phyloP scores from a whole-genome alignment of 192 early-diverging fungal species.

The Entomortierella lignicola region DNA sequence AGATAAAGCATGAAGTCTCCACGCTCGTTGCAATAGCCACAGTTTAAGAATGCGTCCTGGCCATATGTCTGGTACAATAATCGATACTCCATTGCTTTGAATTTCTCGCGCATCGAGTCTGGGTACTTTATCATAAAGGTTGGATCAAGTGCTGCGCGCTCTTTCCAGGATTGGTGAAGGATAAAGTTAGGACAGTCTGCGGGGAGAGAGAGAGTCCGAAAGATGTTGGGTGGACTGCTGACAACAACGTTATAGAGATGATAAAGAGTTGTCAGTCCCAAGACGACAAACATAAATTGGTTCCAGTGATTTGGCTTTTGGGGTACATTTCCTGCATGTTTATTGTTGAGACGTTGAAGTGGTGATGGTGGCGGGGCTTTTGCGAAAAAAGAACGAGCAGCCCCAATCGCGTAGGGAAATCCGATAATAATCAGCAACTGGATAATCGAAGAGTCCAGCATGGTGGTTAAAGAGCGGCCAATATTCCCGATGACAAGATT shows the following conservation, averaged over 20 bases:
- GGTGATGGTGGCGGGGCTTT: constrained; percentile 44
- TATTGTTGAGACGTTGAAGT: constrained; percentile 32
- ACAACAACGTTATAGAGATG: constrained; percentile 25
- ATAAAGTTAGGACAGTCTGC: constrained; percentile 50
- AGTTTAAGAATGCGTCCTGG: constrained; percentile 40
- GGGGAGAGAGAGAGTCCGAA: constrained; percentile 27
- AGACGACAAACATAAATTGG: constrained; percentile 7
- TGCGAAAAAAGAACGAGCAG: constrained; percentile 30
- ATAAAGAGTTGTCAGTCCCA: constrained; percentile 4
- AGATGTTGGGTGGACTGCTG: constrained; percentile 40
- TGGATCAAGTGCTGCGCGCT: constrained; percentile 12
- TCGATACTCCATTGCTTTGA: constrained; percentile 46
- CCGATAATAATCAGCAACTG: constrained; percentile 38
- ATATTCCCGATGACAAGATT: background rate
- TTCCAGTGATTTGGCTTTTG: constrained; percentile 16
- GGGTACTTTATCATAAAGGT: constrained; percentile 29
- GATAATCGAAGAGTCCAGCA: constrained; percentile 48
- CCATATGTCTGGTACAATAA: constrained; percentile 32
- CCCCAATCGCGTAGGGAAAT: constrained; percentile 27
- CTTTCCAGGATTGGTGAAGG: constrained; percentile 45
- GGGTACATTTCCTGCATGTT: background rate
- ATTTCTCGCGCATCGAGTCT: constrained; percentile 31
- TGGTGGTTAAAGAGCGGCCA: background rate
- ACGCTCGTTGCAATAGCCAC: constrained; percentile 35
- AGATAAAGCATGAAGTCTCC: constrained; percentile 32